These are phyloP conservation scores for Blastobotrys americana DNA, from an alignment of 805 yeast species.

Conservation along the genomic window DNA sequence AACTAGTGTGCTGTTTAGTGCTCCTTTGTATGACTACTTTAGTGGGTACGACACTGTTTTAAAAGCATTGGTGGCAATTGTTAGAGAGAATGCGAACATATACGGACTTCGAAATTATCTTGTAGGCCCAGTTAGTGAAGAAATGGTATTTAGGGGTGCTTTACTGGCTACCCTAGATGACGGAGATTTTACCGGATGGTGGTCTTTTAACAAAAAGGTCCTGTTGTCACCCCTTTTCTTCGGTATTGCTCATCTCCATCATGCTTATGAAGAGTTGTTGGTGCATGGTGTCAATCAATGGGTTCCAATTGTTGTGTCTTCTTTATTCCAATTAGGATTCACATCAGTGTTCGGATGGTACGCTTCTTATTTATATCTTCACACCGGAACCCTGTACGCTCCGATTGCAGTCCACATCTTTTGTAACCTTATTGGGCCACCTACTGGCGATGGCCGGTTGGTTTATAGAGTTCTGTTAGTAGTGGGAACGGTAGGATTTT, in stretches of 20 bases:
- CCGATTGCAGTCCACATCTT: slow-evolving; percentile 52
- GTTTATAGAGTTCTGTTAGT: slow-evolving; percentile 31
- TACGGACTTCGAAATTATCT: slow-evolving; percentile 49
- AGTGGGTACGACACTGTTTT: not conserved
- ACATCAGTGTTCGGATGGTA: slow-evolving; percentile 68
- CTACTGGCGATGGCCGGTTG: slow-evolving; percentile 29
- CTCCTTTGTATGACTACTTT: slow-evolving; percentile 1
- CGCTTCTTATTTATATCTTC: slow-evolving; percentile 49
- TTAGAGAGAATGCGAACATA: slow-evolving; percentile 25
- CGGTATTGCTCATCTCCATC: slow-evolving; percentile 76
- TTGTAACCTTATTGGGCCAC: slow-evolving; percentile 69
- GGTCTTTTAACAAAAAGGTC: slow-evolving; percentile 22
- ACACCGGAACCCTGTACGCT: slow-evolving; percentile 48
- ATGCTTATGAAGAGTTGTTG: slow-evolving; percentile 45
- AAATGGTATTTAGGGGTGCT: slow-evolving; percentile 55
- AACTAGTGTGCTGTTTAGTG: slow-evolving; percentile 1
- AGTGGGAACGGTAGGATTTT: slow-evolving; percentile 39
- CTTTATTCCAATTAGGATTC: slow-evolving; percentile 50
- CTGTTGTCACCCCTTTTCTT: slow-evolving; percentile 54
- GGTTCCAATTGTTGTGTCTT: slow-evolving; percentile 31
- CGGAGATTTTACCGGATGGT: slow-evolving; percentile 23
- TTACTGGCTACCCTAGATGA: slow-evolving; percentile 25
- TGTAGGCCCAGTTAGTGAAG: slow-evolving; percentile 76
- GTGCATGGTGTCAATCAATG: slow-evolving; percentile 9
- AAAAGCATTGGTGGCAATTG: slow-evolving; percentile 17